Evolutionary conservation across 345 rosid species (phyloP).

Genomic region (Hevea brasiliensis): DNA sequence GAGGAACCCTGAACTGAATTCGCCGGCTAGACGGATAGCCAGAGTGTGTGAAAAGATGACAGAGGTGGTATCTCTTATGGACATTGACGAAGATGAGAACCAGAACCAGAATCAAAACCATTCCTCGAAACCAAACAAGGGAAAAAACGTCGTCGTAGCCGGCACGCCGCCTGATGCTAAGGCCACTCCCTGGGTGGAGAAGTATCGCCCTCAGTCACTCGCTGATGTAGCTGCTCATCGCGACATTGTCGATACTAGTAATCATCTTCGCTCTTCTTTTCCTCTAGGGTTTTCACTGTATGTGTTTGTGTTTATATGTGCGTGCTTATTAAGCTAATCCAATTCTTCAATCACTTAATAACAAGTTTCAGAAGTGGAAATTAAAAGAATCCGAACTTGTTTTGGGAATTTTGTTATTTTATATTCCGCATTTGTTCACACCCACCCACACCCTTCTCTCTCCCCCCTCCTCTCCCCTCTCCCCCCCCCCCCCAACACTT

Average conservation of each 20-base stretch:
- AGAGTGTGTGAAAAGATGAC: conserved; percentile 36
- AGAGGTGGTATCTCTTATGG: conserved; percentile 66
- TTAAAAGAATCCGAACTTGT: not conserved
- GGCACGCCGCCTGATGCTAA: conserved; percentile 41
- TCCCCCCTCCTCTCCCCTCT: too few relatives aligned
- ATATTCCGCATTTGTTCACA: not conserved
- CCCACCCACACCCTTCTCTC: too few relatives aligned
- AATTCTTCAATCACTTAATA: not conserved
- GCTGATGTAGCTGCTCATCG: conserved; percentile 98
- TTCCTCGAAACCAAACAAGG: conserved; percentile 42
- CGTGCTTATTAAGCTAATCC: too few relatives aligned
- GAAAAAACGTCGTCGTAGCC: conserved; percentile 45
- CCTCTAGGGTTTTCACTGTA: conserved; percentile 7
- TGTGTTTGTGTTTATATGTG: not conserved
- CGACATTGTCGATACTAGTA: conserved; percentile 96
- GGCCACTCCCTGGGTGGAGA: conserved; percentile 94
- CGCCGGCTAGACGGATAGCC: not conserved
- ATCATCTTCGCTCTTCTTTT: conserved; percentile 5
- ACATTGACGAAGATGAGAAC: conserved; percentile 59
- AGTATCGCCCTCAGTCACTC: conserved; percentile 93
- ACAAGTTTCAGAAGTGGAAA: not conserved
- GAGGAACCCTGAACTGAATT: not conserved
- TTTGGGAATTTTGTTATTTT: not conserved
- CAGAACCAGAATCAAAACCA: conserved; percentile 16
- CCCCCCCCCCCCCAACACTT: too few relatives aligned